Base-by-base conservation (phyloP, 140 eudicot genomes). In the Senecio squalidus region DNA sequence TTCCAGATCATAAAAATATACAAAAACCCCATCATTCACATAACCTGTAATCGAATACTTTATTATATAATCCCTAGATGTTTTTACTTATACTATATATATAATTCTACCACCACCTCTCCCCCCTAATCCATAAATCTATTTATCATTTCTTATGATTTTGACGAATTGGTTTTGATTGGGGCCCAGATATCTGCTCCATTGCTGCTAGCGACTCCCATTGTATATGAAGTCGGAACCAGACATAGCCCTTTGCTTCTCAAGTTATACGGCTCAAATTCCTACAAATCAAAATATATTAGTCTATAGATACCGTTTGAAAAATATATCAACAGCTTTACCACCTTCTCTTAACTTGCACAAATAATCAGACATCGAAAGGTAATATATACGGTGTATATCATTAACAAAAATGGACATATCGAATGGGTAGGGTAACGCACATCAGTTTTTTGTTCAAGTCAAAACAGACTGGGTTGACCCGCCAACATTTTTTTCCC, bases 151-250 rank as follows among this genome's bases (percentile, higher is more conserved):
- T 40, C 53, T 62, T 68, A 62, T 20, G 58, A 46, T 67, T 76
- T 56, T 11, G 73, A 68, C 29, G 84, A 65, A 60, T 33, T 48
- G 9, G 83, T 85, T 60, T 90, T 90, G 71, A 78, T 90, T 23
- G 97, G 97, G 26, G 97, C 97, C 97, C 97, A 90, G 24, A 90
- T 78, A 74, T 90, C 97, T 15, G 97, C 97, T 60, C 97, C 97
- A 34, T 90, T 90, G 78, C 84, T 80, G 62, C 90, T 62, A 14
- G 50, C 81, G 40, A 90, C 89, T 60, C 95, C 97, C 40, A 29
- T 69, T 28, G 87, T 82, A 58, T 55, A 76, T 9, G 89, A 73
- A 15, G 78, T 28, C 1, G 94, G 95, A 62, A 80, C 94, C 56
- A 90, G 75, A 53, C 89, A 62, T 73, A 90, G 76, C 45, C 97